Conservation (phyloP, 768 basidiomycete species). For the Neoboletus magnificus region DNA sequence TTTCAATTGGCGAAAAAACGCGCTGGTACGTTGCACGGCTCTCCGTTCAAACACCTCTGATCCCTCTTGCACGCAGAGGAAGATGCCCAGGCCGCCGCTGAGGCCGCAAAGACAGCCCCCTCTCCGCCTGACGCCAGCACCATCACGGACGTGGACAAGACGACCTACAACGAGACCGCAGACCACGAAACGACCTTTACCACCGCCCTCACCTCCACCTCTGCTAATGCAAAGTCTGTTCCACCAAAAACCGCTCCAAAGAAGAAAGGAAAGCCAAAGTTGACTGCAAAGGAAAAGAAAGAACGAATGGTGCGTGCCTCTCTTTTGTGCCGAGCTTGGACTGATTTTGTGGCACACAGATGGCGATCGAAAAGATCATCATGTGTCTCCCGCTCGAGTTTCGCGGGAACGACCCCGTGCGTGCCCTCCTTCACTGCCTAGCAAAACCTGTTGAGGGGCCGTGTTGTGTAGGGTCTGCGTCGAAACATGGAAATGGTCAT, state of each 20-base stretch:
- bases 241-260: slow-evolving; percentile 41
- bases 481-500: slow-evolving; percentile 80
- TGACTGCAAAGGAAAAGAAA: slow-evolving; percentile 80
- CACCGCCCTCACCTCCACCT: slow-evolving; percentile 22
- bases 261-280: slow-evolving; percentile 61
- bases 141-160: slow-evolving; percentile 29
- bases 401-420: slow-evolving; percentile 80
- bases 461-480: slow-evolving; percentile 55
- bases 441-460: background rate
- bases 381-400: slow-evolving; percentile 84
- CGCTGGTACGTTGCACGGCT: slow-evolving; percentile 44
- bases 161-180: slow-evolving; percentile 28
- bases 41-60: background rate
- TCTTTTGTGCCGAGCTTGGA: background rate
- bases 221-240: slow-evolving; percentile 37
- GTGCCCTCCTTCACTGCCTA: slow-evolving; percentile 24
- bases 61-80: slow-evolving; percentile 44
- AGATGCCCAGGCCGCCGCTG: slow-evolving; percentile 49
- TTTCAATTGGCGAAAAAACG: slow-evolving; percentile 57
- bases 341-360: slow-evolving; percentile 27
- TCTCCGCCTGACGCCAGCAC: slow-evolving; percentile 9
- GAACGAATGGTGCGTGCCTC: slow-evolving; percentile 59
- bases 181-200: slow-evolving; percentile 37
- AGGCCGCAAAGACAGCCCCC: slow-evolving; percentile 47
- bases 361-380: slow-evolving; percentile 68